Base-by-base conservation (phyloP, 345 rosid species). In the Arabis alpina region DNA sequence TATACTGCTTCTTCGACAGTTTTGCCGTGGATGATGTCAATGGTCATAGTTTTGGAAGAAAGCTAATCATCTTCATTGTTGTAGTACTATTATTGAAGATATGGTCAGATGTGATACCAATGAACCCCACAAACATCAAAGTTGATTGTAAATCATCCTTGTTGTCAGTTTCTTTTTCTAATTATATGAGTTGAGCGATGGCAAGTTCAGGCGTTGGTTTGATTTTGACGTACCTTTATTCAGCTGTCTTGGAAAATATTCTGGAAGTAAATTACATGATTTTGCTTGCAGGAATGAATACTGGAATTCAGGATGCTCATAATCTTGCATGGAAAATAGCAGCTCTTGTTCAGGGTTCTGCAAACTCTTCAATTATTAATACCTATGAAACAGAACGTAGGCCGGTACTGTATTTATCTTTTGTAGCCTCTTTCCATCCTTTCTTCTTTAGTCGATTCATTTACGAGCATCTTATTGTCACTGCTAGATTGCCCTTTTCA, bases 321-420 rank as follows among this genome's bases (percentile, higher is more conserved):
- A 91, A 94, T 80, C 90, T 94, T 64, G 97, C 97, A 62, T 93
- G 98, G 99, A 94, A 94, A 80, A 78, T 94, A 73, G 93, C 97
- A 61, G 81, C 85, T 32, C 57, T 88, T 14, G 42, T 81, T 71
- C 70, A 81, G 54, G 93, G 87, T 76, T 79, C 84, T 58, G 80
- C 95, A 49, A 84, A 91, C 24, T 55, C 89, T 77, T 84, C 88
- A 7, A 68, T 91, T 54, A 84, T 94, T 68, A 75, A 63, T 54
- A 88, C 96, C 52, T 91, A 89, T 68, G 98, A 93, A 81, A 71
- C 80, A 32, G 96, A 94, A 73, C 91, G 96, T 63, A 88, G 81
- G 76, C 99, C 87, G 86, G 98, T 91, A 89, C 69, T 71, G 50
- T 48, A 73, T 80, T 60, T 30, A 34, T 49, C 75, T 74, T 78